phyloP scores from a whole-genome alignment of 148 eudicot species.

The Mesembryanthemum crystallinum region DNA sequence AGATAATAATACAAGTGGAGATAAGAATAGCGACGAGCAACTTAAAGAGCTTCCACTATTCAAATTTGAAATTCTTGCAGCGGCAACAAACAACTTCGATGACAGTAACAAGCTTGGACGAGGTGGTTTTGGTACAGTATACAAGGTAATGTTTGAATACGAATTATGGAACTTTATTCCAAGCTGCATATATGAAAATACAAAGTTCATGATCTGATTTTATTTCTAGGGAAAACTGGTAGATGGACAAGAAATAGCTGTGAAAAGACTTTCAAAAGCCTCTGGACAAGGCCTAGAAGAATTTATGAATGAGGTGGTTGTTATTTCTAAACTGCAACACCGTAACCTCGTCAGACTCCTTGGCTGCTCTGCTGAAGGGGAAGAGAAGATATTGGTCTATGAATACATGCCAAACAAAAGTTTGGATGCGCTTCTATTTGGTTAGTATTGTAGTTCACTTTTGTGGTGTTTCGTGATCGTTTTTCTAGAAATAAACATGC shows the following conservation, averaged over 20 bases:
- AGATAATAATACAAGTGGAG: background rate
- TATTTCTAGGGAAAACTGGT: slow-evolving; percentile 40
- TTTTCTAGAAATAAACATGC: background rate
- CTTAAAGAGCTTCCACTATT: slow-evolving; percentile 26
- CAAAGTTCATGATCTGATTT: background rate
- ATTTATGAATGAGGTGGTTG: slow-evolving; percentile 51
- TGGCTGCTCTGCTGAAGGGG: slow-evolving; percentile 45
- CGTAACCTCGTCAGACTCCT: slow-evolving; percentile 50
- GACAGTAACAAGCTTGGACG: slow-evolving; percentile 28
- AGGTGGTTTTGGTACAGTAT: slow-evolving; percentile 44
- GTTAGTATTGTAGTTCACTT: slow-evolving; percentile 28
- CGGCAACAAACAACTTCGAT: slow-evolving; percentile 29
- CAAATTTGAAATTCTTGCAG: slow-evolving; percentile 19
- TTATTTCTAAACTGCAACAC: slow-evolving; percentile 55
- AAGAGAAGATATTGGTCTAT: slow-evolving; percentile 46
- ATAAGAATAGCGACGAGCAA: slow-evolving; percentile 1
- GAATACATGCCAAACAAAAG: slow-evolving; percentile 53
- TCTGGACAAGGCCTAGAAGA: slow-evolving; percentile 56
- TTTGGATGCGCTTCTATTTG: slow-evolving; percentile 50
- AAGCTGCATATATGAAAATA: background rate
- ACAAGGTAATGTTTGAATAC: slow-evolving; percentile 25
- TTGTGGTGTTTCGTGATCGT: background rate
- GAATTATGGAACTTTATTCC: background rate
- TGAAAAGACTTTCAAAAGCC: slow-evolving; percentile 52
- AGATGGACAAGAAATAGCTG: slow-evolving; percentile 51